Base-by-base conservation (phyloP, 805 yeast species). In the Yarrowia sp. region DNA sequence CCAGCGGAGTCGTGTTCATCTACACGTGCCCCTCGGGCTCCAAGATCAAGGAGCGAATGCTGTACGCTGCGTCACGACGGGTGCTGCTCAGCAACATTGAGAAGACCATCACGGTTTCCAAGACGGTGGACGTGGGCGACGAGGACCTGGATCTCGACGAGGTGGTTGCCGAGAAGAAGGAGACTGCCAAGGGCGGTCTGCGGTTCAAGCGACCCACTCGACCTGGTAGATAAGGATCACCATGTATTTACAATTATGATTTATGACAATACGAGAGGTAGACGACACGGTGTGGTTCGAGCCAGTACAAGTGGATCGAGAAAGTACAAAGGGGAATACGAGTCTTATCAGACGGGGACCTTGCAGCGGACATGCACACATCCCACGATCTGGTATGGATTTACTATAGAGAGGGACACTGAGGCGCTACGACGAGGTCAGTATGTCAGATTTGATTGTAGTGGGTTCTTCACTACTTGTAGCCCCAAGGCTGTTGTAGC, bases 21-120 rank as follows among this genome's bases (percentile, higher is more conserved):
- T 90, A 90, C 71, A 80, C 93, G 7, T 92, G 97, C 73, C 98
- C 99, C 3, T 84, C 96, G 0, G 91, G 92, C 1, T 86, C 97
- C 42, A 86, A 85, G 73, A 94, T 94, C 39, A 88, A 86, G 72
- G 94, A 91, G 59, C 81, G 98, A 68, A 93, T 93, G 97, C 72
- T 91, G 56, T 90, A 91, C 70, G 98, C 99, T 1, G 82, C 96
- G 2, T 87, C 86, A 65, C 87, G 78, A 24, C 66, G 68, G 39
- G 66, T 73, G 6, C 67, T 76, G n/a, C 61, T 72, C 24, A 66
- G 66, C 21, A 66, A 62, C 35, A 67, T 73, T 24, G 66, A 69
- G 62, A 44, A 47, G 24, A 29, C 25, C 18, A 25, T 41, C 32
- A 42, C 22, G 10, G 53, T 42, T n/a, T 8, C 41, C 53, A 58